Percentiles rank a stretch among this genome's conserved stretches.
These are phyloP conservation scores for Naganishia onofrii DNA, from an alignment of 768 basidiomycete genomes.

Conservation along the genomic window DNA sequence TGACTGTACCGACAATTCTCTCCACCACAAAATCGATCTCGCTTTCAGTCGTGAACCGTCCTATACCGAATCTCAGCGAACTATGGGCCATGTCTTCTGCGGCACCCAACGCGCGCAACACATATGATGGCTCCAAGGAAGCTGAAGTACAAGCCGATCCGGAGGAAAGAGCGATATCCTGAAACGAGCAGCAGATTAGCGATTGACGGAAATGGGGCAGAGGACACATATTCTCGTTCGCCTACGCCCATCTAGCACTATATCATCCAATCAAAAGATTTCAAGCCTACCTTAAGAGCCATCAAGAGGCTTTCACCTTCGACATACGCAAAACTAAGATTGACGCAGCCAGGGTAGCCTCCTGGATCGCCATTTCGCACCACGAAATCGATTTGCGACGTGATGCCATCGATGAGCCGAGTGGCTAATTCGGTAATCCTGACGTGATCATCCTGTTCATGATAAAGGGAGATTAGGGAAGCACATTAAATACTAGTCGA, in stretches of 20 bases:
- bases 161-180: conserved; percentile 89
- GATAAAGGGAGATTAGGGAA: neutral
- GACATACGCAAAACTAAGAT: conserved; percentile 91
- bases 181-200: conserved; percentile 42
- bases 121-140: conserved; percentile 96
- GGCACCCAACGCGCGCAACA: conserved; percentile 92
- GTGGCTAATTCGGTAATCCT: conserved; percentile 72
- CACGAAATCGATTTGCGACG: conserved; percentile 79
- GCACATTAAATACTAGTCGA: neutral
- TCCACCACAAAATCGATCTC: conserved; percentile 92
- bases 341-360: conserved; percentile 94
- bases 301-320: conserved; percentile 96
- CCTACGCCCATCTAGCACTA: neutral
- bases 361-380: conserved; percentile 87
- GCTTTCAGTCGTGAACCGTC: conserved; percentile 94
- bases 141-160: conserved; percentile 98
- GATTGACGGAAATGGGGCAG: conserved; percentile 9
- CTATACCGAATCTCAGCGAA: conserved; percentile 93
- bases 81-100: conserved; percentile 99
- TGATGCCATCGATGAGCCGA: conserved; percentile 76
- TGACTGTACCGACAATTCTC: conserved; percentile 82
- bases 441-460: conserved; percentile 69
- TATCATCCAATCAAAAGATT: neutral
- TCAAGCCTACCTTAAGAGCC: conserved; percentile 75
- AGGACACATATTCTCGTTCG: neutral